Evolutionary conservation across 176 grass and related monocot species (phyloP).

Genomic region (Cenchrus americanus): DNA sequence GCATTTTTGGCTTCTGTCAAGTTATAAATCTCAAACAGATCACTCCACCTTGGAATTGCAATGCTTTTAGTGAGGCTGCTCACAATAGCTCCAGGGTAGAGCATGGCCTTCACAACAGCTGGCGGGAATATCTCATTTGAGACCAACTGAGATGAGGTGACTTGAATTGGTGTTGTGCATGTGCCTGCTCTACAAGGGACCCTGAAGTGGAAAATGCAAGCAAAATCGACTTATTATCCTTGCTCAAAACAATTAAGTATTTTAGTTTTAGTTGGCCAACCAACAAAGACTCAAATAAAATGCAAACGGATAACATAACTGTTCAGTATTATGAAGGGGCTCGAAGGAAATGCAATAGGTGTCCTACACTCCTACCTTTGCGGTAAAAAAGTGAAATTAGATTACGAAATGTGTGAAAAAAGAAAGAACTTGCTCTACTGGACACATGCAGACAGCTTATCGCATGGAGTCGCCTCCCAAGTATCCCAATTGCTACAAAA

Average conservation of each 20-base stretch:
- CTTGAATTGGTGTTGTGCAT: constrained; percentile 91
- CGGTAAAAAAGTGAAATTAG: no score
- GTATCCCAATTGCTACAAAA: no score
- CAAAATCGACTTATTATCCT: constrained; percentile 29
- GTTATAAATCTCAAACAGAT: constrained; percentile 81
- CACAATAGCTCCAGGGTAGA: constrained; percentile 79
- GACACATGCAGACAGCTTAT: no score
- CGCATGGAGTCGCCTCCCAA: no score
- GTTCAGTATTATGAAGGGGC: neutral
- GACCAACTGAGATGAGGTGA: constrained; percentile 85
- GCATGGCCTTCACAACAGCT: constrained; percentile 73
- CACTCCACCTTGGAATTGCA: constrained; percentile 70
- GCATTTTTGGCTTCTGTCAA: constrained; percentile 82
- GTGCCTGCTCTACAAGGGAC: constrained; percentile 92
- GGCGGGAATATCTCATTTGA: constrained; percentile 91
- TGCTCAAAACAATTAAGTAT: constrained; percentile 25
- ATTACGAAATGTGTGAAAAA: no score
- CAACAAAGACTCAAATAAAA: neutral
- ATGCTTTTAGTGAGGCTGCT: constrained; percentile 56
- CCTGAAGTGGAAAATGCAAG: constrained; percentile 53
- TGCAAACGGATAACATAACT: constrained; percentile 4
- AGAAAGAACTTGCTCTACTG: no score
- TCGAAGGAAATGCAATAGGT: no score
- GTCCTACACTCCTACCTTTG: no score
- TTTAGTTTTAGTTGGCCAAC: neutral